Evolutionary conservation across 2,329 filamentous ascomycete species (phyloP), one percentile per base, ranked within the genome.

Genomic region (Chaetomium globosum): DNA sequence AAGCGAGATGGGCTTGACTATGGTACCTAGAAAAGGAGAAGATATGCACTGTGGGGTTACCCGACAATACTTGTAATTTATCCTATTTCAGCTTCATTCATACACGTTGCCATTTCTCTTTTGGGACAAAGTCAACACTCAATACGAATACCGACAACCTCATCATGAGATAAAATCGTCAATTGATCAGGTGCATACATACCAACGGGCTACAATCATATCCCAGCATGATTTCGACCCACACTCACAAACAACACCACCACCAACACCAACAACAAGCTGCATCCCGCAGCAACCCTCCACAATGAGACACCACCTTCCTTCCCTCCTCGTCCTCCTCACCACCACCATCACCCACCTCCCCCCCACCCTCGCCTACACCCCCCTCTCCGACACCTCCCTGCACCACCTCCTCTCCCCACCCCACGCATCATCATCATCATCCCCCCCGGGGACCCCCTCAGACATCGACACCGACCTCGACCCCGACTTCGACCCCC

Each of bases 401-500:
- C 83, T 98, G 52, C 84, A 5, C 13, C 48, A 64, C 23, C 57
- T 59, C 59, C 82, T 68, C 81, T 80, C 59, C 30, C 52, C 52
- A n/a, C 7, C 28, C 39, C 58, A n/a, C n/a, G n/a, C n/a, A n/a
- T n/a, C n/a, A n/a, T n/a, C 9, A 13, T 12, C 43, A 19, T 39
- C 36, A 4, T 26, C 46, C n/a, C 21, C 46, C 23, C 9, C 21
- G 36, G 3, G 30, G 5, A 10, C 52, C 13, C 21, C 43, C 19
- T 90, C 92, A 16, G 85, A 84, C n/a, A 88, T 88, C 1, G 88
- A 86, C 66, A 78, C 82, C 5, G 12, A 91, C 92, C 16, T 85
- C 84, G n/a, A 88, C 88, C 78, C 82, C 64, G 90, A 92, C 77
- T 94, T 97, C 75, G 86, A 97, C 77, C 91, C 95, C 71, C 78